These are phyloP conservation scores for Musa itinerans DNA, from an alignment of 176 grass and related monocot genomes.

Conservation along the genomic window DNA sequence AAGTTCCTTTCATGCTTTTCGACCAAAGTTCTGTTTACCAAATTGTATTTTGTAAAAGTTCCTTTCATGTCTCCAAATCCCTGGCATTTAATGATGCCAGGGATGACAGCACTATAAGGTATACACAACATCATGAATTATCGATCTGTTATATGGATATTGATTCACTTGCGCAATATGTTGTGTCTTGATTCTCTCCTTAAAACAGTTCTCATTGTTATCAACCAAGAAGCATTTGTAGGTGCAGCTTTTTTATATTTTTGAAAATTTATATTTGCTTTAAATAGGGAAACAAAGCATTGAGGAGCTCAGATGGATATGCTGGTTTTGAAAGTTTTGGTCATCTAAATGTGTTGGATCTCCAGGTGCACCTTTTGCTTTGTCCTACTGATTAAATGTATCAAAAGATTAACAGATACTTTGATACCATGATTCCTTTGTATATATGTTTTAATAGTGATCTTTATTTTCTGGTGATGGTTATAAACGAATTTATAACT, in stretches of 20 bases:
- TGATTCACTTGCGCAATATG: too few species aligned
- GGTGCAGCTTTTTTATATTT: too few species aligned
- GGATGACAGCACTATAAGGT: conserved; percentile 71
- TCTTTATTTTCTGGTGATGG: neutral
- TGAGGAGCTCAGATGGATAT: conserved; percentile 77
- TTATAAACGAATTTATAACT: neutral
- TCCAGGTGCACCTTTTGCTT: conserved; percentile 43
- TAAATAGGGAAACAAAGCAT: conserved; percentile 52
- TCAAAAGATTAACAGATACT: neutral
- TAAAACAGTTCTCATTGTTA: too few species aligned
- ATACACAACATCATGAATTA: neutral
- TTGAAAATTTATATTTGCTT: neutral
- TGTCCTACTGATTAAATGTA: neutral
- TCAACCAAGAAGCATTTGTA: too few species aligned
- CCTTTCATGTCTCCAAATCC: conserved; percentile 37
- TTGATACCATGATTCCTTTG: neutral
- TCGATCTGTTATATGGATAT: neutral
- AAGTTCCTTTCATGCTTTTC: conserved; percentile 32
- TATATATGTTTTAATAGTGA: neutral
- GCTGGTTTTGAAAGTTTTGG: conserved; percentile 89
- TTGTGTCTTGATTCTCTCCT: too few species aligned
- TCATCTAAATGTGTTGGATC: conserved; percentile 85
- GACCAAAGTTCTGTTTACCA: conserved; percentile 46
- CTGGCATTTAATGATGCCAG: conserved; percentile 64
- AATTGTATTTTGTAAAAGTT: neutral